Evolutionary conservation across 1,284 basidiomycete genomes (phyloP), one percentile per base, ranked within the genome.

Genomic region (Tremellales sp.): DNA sequence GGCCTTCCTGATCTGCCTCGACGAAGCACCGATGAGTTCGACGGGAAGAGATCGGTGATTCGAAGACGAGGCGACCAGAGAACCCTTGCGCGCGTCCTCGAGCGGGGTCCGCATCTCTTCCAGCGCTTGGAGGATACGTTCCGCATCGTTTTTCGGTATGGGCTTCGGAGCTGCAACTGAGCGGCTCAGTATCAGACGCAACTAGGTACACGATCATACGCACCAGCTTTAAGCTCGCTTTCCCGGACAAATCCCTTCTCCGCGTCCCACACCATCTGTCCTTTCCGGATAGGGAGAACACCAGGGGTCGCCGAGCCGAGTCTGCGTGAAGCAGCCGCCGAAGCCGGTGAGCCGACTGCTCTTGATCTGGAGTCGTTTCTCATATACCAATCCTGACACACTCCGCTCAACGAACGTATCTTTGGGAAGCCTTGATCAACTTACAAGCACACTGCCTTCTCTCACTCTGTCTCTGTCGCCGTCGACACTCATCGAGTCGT

Each of bases 101-200:
- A 67, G 54, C 19, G 67, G 65, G 1, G 67, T 62, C 22, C 68
- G 58, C 48, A 66, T 56, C 3, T 60, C 56, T 51, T 73, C 71
- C 28, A 73, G 60, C 1, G 67, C 65, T 40, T 61, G 62, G 13
- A 73, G 59, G 33, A 73, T 71, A 0, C 68, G 59, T 43, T 73
- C 71, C 26, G 71, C 71, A 44, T 71, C 68, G 45, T 66, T 71
- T 40, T 64, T 51, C 26, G 56, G 56, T 5, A 61, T 47, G 0
- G 59, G 58, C 12, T 52, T 48, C 3, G 65, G 60, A 3, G 52
- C 45, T 42, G 63, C 54, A 19, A 53, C 55, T 56, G 27, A 4
- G 13, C 5, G 12, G 26, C 16, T 14, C 14, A 7, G 13, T 26
- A 21, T 45, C 39, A 47, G 29, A 18, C 19, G 14, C n/a, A 4